A percentile compares a stretch with the other conserved stretches of the same genome.
Evolutionary conservation across 2,329 filamentous ascomycete genomes (phyloP).

Genomic region (Westerdykella ornata): DNA sequence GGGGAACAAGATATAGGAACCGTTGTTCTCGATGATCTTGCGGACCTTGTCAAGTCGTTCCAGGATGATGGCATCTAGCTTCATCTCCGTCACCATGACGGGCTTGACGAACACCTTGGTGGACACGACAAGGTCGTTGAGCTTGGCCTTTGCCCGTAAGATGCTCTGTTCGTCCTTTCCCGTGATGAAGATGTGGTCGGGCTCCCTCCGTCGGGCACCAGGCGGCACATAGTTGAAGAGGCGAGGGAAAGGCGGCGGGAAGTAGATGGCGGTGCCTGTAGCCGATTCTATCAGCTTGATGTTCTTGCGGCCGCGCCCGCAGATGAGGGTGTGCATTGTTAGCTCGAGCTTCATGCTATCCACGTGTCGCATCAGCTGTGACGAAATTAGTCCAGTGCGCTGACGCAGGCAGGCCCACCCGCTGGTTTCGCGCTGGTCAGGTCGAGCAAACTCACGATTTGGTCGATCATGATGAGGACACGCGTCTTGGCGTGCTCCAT

Average conservation of each 20-base stretch:
- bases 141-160: slow-evolving; percentile 78
- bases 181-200: slow-evolving; percentile 91
- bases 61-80: slow-evolving; percentile 90
- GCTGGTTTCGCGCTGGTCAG: slow-evolving; percentile 13
- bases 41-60: slow-evolving; percentile 91
- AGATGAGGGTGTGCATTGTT: slow-evolving; percentile 84
- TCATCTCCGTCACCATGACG: slow-evolving; percentile 78
- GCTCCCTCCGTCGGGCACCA: slow-evolving; percentile 72
- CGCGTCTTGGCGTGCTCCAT: slow-evolving; percentile 96
- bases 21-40: slow-evolving; percentile 95
- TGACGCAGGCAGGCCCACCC: slow-evolving; percentile 5
- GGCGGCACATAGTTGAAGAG: slow-evolving; percentile 85
- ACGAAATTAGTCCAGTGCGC: slow-evolving; percentile 28
- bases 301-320: slow-evolving; percentile 89
- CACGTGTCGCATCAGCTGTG: slow-evolving; percentile 63
- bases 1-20: slow-evolving; percentile 89
- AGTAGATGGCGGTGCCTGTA: slow-evolving; percentile 96
- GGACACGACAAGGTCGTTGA: slow-evolving; percentile 74
- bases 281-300: slow-evolving; percentile 96
- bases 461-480: slow-evolving; percentile 94
- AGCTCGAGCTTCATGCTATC: slow-evolving; percentile 77
- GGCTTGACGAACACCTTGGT: slow-evolving; percentile 80
- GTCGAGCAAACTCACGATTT: slow-evolving; percentile 59
- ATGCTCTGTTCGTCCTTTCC: slow-evolving; percentile 82
- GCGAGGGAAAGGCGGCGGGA: slow-evolving; percentile 86